These are phyloP conservation scores for Colletotrichum sp. DNA, from an alignment of 2,329 filamentous ascomycete species.

Conservation along the genomic window DNA sequence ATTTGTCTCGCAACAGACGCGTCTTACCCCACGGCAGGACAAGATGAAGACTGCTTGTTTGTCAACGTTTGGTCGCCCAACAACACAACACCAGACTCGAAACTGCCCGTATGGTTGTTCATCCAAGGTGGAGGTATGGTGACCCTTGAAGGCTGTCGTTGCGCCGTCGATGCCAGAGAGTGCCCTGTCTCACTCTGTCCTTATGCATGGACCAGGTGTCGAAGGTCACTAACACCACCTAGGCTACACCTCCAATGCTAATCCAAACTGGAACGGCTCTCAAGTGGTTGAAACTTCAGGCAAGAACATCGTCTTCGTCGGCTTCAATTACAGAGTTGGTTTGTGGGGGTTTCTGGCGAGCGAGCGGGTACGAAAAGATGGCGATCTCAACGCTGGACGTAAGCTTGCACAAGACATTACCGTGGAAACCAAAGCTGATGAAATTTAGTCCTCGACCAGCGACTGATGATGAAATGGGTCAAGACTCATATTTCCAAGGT, in stretches of 20 bases:
- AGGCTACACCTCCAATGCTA: conserved; percentile 53
- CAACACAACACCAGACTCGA: conserved; percentile 51
- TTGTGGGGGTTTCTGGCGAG: conserved; percentile 67
- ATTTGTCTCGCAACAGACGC: conserved; percentile 47
- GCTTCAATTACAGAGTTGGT: conserved; percentile 69
- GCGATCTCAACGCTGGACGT: conserved; percentile 64
- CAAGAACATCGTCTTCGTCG: conserved; percentile 58
- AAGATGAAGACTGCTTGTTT: conserved; percentile 72
- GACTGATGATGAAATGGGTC: conserved; percentile 66
- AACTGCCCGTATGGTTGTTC: conserved; percentile 69
- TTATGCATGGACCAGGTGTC: neutral
- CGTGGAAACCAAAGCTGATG: neutral
- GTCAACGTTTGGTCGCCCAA: conserved; percentile 69
- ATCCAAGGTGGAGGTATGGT: conserved; percentile 55
- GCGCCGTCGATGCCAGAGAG: neutral
- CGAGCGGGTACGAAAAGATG: conserved; percentile 57
- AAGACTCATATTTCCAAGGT: conserved; percentile 60
- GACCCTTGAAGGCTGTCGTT: neutral
- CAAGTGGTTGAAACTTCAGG: conserved; percentile 49
- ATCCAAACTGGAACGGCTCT: conserved; percentile 57
- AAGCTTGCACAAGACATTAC: fast-evolving
- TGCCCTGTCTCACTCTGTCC: neutral
- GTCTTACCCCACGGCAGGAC: conserved; percentile 30
- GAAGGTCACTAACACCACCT: neutral
- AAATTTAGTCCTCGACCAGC: conserved; percentile 60